phyloP scores from a whole-genome alignment of 169 alveolate species.

The Plasmodium gallinaceum region DNA sequence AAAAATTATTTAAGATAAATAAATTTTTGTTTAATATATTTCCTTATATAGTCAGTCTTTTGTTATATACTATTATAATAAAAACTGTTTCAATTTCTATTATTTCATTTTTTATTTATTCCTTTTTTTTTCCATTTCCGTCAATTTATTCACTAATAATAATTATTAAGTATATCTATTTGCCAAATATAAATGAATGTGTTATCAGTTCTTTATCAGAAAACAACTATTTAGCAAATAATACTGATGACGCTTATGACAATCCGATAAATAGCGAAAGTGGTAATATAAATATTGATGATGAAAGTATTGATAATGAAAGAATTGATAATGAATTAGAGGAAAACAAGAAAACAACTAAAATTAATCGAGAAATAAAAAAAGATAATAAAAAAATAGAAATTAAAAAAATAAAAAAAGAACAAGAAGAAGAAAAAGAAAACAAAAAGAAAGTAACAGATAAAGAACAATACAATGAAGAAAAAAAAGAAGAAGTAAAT shows the following conservation, averaged over 20 bases:
- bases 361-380: neutral
- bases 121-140: constrained; percentile 55
- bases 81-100: constrained; percentile 33
- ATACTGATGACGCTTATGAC: too few relatives aligned
- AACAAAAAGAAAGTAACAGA: neutral
- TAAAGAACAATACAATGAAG: neutral
- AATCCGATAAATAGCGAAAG: neutral
- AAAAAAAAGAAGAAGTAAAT: neutral
- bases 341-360: neutral
- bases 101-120: constrained; percentile 54
- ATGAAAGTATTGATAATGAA: neutral
- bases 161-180: constrained; percentile 38
- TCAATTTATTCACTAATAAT: constrained; percentile 54
- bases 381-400: neutral
- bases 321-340: neutral
- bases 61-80: constrained; percentile 37
- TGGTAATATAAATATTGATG: neutral
- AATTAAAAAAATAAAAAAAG: neutral
- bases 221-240: neutral
- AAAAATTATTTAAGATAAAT: constrained; percentile 45
- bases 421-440: neutral
- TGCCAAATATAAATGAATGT: constrained; percentile 25
- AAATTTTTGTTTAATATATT: constrained; percentile 29
- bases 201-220: constrained; percentile 4
- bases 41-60: constrained; percentile 49